Evolutionary conservation across 1,284 basidiomycete species (phyloP).

Genomic region (Sporisorium reilianum): DNA sequence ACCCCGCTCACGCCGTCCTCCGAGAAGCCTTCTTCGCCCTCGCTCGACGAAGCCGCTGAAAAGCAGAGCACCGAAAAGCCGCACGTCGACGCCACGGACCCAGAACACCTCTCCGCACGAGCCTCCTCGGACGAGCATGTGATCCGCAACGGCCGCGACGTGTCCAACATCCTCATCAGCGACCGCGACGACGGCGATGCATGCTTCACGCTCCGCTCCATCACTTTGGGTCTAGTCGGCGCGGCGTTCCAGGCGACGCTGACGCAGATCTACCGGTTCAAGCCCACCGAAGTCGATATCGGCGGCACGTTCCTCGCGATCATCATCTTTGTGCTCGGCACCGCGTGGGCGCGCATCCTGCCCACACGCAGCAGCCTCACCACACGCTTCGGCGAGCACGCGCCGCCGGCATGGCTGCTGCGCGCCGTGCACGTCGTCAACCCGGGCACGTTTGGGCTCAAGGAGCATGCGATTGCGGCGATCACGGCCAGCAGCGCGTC

Average conservation of each 20-base stretch:
- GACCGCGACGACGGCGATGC: constrained; percentile 76
- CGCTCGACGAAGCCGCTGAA: not conserved
- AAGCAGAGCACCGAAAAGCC: not conserved
- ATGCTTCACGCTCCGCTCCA: constrained; percentile 75
- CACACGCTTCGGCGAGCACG: constrained; percentile 52
- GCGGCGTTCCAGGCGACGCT: constrained; percentile 74
- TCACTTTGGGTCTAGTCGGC: constrained; percentile 75
- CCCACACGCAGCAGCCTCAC: constrained; percentile 69
- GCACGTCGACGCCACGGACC: not conserved
- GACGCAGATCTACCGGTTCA: constrained; percentile 73
- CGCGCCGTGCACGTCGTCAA: constrained; percentile 74
- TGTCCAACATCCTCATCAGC: constrained; percentile 76
- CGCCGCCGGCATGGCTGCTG: constrained; percentile 67
- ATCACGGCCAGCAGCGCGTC: constrained; percentile 74
- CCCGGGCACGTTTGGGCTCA: constrained; percentile 75
- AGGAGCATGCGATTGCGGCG: constrained; percentile 76
- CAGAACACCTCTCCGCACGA: not conserved
- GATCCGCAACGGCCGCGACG: constrained; percentile 70
- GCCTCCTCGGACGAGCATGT: constrained; percentile 23
- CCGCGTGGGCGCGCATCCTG: constrained; percentile 72
- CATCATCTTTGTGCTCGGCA: constrained; percentile 74
- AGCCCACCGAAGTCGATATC: constrained; percentile 74
- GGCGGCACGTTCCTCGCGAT: constrained; percentile 76
- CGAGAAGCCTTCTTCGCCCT: constrained; percentile 6
- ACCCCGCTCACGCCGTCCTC: not conserved